These are phyloP conservation scores for Coemansia sp. DNA, from an alignment of 192 early-diverging fungal species.

Conservation along the genomic window DNA sequence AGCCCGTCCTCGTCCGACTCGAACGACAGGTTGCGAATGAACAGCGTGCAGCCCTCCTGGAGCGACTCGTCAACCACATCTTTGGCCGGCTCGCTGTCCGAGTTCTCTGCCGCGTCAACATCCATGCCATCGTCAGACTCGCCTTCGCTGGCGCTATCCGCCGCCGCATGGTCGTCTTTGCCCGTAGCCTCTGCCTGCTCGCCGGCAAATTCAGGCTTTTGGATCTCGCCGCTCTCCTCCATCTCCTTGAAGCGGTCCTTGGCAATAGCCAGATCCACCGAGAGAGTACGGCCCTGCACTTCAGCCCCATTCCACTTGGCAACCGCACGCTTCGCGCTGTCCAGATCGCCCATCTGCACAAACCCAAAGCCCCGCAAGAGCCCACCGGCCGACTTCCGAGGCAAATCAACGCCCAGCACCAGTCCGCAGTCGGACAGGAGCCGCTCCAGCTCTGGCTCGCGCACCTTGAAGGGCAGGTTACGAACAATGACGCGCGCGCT, in stretches of 20 bases:
- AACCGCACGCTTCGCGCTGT: constrained; percentile 66
- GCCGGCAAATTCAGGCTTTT: constrained; percentile 30
- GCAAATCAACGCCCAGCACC: constrained; percentile 65
- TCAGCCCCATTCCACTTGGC: constrained; percentile 65
- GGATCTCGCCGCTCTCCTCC: constrained; percentile 54
- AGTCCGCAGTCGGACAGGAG: constrained; percentile 64
- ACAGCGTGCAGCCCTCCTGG: constrained; percentile 69
- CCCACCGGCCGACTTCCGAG: constrained; percentile 66
- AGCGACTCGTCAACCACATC: constrained; percentile 52
- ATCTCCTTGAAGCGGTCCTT: constrained; percentile 66
- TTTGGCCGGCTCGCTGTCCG: constrained; percentile 25
- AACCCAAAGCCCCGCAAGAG: constrained; percentile 86
- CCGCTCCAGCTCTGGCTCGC: constrained; percentile 59
- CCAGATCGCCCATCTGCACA: constrained; percentile 71
- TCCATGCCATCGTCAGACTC: constrained; percentile 36
- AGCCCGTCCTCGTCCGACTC: constrained; percentile 83
- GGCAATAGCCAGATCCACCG: constrained; percentile 79
- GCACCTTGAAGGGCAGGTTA: constrained; percentile 73
- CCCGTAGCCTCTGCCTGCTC: constrained; percentile 35
- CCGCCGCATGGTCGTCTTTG: constrained; percentile 22
- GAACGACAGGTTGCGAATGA: constrained; percentile 88
- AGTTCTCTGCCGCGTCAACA: constrained; percentile 27
- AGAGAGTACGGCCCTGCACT: constrained; percentile 65
- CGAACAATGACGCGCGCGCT: constrained; percentile 78
- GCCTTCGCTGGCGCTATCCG: constrained; percentile 5